Evolutionary conservation across 1,284 basidiomycete species (phyloP), one percentile per base, ranked within the genome.

Genomic region (Inonotus hispidus): DNA sequence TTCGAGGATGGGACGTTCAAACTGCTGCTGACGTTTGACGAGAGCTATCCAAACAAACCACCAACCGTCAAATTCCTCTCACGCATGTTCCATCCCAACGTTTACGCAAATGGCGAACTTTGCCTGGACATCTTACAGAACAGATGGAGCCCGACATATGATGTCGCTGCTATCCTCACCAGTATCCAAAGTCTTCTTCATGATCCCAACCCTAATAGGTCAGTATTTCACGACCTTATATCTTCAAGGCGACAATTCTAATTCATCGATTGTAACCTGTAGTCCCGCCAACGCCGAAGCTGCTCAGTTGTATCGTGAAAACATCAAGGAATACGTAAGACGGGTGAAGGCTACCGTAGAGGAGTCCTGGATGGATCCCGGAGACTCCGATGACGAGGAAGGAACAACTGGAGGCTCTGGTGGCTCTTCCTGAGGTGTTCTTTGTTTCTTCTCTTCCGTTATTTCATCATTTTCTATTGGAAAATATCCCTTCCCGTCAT

Each of bases 1-100:
- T 99, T 99, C 73, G 96, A 98, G 76, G 96, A 98, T 70, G 96
- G 96, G 64, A 98, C 96, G 13, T 98, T 99, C 85, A 95, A 96
- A 70, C 88, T 98, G 19, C 82, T 95, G 39, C 82, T 99, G 56
- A 94, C 92, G 0, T 98, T 98, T 69, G 95, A 98, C 73, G 96
- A 99, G 72, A 91, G 93, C 2, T 98, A 99, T 74, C 96, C 96
- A 16, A 98, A 98, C 80, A 98, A 98, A 73, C 94, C 96, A 0
- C 96, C 96, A 4, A 92, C 91, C 1, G 96, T 98, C 68, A 95
- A 96, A 72, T 99, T 99, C 79, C 82, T 98, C 27, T 93, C 91
- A 52, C 88, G 93, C 65, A 98, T 98, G 95, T 98, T 98, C 78
- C 96, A 99, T 72, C 96, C 96, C 0, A 99, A 98, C 76, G 95